Conservation (phyloP, 208 protist species). For the Crithidia expoeki region DNA sequence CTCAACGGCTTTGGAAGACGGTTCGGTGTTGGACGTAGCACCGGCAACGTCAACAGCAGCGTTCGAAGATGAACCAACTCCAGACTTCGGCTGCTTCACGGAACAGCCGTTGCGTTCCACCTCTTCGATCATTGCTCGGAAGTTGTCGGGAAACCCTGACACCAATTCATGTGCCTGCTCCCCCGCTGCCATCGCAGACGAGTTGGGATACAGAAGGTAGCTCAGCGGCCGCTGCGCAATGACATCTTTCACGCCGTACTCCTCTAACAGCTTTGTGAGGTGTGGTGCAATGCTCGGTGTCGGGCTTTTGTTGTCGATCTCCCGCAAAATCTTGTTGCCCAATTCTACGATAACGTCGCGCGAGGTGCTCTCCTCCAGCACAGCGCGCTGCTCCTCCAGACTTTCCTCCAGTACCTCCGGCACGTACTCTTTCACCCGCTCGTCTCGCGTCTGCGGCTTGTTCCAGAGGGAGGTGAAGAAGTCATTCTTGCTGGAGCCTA, state of each 20-base stretch:
- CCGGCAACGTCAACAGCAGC: neutral
- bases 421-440: conserved; percentile 86
- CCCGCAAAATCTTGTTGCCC: conserved; percentile 75
- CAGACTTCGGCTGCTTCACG: conserved; percentile 3
- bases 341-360: conserved; percentile 85
- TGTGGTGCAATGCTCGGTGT: conserved; percentile 88
- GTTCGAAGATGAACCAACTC: neutral
- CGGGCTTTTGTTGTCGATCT: conserved; percentile 88
- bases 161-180: conserved; percentile 81
- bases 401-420: conserved; percentile 88
- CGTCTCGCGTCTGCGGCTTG: conserved; percentile 84
- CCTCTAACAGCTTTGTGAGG: conserved; percentile 65
- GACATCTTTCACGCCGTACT: conserved; percentile 79
- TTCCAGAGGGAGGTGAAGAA: conserved; percentile 87
- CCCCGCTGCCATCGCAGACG: conserved; percentile 39
- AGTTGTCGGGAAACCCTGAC: conserved; percentile 78
- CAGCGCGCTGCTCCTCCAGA: conserved; percentile 74
- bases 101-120: conserved; percentile 83
- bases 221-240: conserved; percentile 85
- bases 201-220: conserved; percentile 85
- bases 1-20: no score
- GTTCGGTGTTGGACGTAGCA: no score
- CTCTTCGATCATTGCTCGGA: conserved; percentile 77
- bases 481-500: conserved; percentile 59
- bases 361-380: conserved; percentile 77